Evolutionary conservation across 2,329 filamentous ascomycete genomes (phyloP).

Genomic region (Aspergillus ochraceus): DNA sequence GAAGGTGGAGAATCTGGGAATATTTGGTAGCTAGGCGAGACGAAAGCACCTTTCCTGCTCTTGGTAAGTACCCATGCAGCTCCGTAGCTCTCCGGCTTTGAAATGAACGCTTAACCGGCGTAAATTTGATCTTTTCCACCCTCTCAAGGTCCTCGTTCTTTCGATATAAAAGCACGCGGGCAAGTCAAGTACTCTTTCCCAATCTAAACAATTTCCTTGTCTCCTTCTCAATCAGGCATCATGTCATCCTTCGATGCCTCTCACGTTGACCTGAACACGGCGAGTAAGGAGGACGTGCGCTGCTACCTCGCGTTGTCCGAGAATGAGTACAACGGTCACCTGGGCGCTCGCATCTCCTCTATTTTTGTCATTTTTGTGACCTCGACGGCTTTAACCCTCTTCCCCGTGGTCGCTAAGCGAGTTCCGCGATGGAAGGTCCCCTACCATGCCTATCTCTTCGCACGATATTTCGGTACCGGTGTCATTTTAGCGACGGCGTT

Average conservation of each 20-base stretch:
- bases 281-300: constrained; percentile 46
- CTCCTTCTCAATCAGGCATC: neutral
- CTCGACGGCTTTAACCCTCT: constrained; percentile 44
- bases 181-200: neutral
- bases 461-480: constrained; percentile 49
- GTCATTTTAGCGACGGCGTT: constrained; percentile 51
- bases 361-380: constrained; percentile 48
- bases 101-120: neutral
- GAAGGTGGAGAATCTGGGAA: neutral
- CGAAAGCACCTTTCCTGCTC: no score
- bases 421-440: constrained; percentile 40
- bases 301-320: constrained; percentile 50
- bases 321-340: constrained; percentile 57
- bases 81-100: neutral
- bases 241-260: constrained; percentile 38
- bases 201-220: neutral
- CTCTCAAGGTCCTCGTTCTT: constrained; percentile 5
- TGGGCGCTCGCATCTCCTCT: constrained; percentile 45
- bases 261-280: constrained; percentile 47
- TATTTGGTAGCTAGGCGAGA: no score
- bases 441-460: constrained; percentile 48
- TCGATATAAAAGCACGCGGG: neutral
- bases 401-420: constrained; percentile 49
- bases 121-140: neutral
- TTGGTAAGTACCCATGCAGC: no score